Evolutionary conservation across 2,329 filamentous ascomycete species (phyloP).

Genomic region (Colletotrichum tofieldiae): DNA sequence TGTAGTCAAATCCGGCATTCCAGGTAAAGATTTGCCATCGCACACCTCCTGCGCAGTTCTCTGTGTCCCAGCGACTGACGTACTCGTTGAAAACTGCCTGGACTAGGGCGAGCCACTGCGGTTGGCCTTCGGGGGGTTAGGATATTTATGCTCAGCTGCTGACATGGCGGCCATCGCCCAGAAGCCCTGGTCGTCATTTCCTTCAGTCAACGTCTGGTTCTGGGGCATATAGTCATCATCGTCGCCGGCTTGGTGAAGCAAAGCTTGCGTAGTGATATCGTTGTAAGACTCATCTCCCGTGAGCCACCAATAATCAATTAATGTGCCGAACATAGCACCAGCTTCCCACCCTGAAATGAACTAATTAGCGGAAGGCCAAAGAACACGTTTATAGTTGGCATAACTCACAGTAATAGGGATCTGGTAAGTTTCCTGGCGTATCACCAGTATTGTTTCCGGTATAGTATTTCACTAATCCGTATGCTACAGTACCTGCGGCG

Average conservation of each 20-base stretch:
- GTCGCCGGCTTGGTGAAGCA: slow-evolving; percentile 73
- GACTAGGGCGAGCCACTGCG: slow-evolving; percentile 82
- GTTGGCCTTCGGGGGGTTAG: slow-evolving; percentile 74
- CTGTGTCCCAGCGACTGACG: slow-evolving; percentile 78
- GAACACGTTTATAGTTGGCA: slow-evolving; percentile 49
- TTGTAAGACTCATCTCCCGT: slow-evolving; percentile 80
- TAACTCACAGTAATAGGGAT: slow-evolving; percentile 67
- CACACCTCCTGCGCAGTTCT: slow-evolving; percentile 80
- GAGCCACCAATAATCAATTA: slow-evolving; percentile 81
- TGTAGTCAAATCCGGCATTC: slow-evolving; percentile 80
- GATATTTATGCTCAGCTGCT: slow-evolving; percentile 83
- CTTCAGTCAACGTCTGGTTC: slow-evolving; percentile 74
- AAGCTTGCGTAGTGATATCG: slow-evolving; percentile 69
- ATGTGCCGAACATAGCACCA: slow-evolving; percentile 78
- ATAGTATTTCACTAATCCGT: slow-evolving; percentile 57
- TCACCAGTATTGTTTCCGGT: slow-evolving; percentile 73
- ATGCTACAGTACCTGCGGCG: slow-evolving; percentile 56
- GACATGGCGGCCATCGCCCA: slow-evolving; percentile 87
- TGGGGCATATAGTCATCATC: slow-evolving; percentile 75
- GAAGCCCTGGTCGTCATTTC: slow-evolving; percentile 86
- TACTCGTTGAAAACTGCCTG: slow-evolving; percentile 88
- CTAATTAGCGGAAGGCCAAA: slow-evolving; percentile 55
- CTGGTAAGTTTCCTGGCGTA: slow-evolving; percentile 70
- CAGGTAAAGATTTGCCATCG: slow-evolving; percentile 89
- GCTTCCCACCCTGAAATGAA: slow-evolving; percentile 76